Percentiles rank a stretch among this genome's conserved stretches.
Conservation (phyloP, 768 basidiomycete genomes). For the Gautieria morchelliformis region DNA sequence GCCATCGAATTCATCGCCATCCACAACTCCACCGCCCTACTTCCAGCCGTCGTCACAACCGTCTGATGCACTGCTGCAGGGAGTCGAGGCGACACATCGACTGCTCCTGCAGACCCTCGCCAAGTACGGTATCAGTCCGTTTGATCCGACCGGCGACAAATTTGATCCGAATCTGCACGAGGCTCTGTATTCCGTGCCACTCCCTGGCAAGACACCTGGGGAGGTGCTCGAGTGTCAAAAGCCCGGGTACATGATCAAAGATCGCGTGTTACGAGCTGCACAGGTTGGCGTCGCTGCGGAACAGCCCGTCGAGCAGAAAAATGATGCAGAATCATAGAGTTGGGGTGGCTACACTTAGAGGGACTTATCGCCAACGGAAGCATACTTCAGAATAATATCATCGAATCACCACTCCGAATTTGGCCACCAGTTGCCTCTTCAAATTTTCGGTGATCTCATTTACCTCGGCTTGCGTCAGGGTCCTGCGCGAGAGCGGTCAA, state of each 20-base stretch:
- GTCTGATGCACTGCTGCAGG: conserved; percentile 49
- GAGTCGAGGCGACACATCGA: conserved; percentile 88
- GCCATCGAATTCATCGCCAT: conserved; percentile 16
- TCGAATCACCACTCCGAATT: conserved; percentile 81
- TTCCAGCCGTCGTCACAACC: conserved; percentile 23
- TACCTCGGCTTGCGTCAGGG: conserved; percentile 81
- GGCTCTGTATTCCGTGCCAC: conserved; percentile 87
- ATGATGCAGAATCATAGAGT: conserved; percentile 2
- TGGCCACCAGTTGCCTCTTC: conserved; percentile 41
- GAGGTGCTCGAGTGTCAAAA: conserved; percentile 88
- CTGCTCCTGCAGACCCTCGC: conserved; percentile 82
- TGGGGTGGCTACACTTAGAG: background rate
- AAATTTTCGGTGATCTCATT: conserved; percentile 69
- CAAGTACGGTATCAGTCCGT: conserved; percentile 86
- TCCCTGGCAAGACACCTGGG: conserved; percentile 84
- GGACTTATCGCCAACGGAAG: background rate
- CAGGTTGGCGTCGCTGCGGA: conserved; percentile 95
- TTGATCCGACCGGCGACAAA: conserved; percentile 83
- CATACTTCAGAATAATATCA: conserved; percentile 26
- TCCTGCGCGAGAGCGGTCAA: conserved; percentile 33
- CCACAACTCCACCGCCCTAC: conserved; percentile 16
- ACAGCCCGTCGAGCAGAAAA: background rate
- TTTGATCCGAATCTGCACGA: conserved; percentile 97
- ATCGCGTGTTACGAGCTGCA: conserved; percentile 84
- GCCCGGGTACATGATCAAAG: conserved; percentile 89